Percentiles rank a stretch among this genome's conserved stretches.
These are phyloP conservation scores for Fusarium devonianum DNA, from an alignment of 2,329 filamentous ascomycete genomes.

Conservation along the genomic window DNA sequence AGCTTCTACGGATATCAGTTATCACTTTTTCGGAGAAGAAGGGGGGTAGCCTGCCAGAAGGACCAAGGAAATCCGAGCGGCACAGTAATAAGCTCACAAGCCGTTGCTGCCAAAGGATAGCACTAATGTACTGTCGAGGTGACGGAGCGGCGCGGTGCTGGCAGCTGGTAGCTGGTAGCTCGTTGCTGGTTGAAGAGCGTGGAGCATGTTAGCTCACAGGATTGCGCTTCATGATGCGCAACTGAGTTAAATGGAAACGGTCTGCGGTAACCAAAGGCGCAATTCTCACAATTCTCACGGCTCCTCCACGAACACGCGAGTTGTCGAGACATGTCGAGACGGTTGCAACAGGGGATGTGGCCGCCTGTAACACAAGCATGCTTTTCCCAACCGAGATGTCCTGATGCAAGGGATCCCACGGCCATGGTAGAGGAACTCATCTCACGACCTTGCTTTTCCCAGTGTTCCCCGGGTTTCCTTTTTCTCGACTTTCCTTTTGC, in stretches of 20 bases:
- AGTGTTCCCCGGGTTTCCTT: background rate
- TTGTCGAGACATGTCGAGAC: background rate
- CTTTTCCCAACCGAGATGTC: conserved; percentile 1
- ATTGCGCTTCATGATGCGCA: background rate
- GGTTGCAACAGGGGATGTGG: background rate
- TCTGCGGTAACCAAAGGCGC: no score
- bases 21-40: conserved; percentile 21
- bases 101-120: background rate
- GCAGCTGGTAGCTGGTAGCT: no score
- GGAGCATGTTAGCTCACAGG: conserved; percentile 11
- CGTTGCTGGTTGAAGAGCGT: no score
- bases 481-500: background rate
- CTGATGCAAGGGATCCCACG: conserved; percentile 20
- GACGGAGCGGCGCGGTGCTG: conserved; percentile 11
- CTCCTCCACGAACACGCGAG: no score
- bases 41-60: conserved; percentile 7
- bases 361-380: background rate
- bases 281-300: no score
- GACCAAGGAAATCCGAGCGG: conserved; percentile 2
- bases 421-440: conserved; percentile 2
- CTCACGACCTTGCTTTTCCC: conserved; percentile 18
- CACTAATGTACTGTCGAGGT: conserved; percentile 2
- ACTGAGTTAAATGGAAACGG: no score
- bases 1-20: conserved; percentile 22
- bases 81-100: background rate